Evolutionary conservation across 2,329 filamentous ascomycete species (phyloP).

Genomic region (Teratosphaeria gauchensis): DNA sequence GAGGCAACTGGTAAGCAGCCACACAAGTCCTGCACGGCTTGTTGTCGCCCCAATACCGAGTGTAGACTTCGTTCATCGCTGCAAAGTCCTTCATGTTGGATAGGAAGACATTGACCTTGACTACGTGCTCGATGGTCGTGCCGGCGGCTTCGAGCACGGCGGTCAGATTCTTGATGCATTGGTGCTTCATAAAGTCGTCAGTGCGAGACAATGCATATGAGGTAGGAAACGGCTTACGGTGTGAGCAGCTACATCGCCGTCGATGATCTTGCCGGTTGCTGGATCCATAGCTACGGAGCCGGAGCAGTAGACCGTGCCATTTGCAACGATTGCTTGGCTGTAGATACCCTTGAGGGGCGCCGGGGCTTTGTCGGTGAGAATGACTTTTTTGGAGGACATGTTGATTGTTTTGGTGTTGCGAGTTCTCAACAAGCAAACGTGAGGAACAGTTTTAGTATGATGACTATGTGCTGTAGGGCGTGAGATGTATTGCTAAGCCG

Average conservation of each 20-base stretch:
- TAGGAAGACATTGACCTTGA: conserved; percentile 52
- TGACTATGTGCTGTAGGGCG: background rate
- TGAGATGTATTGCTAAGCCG: background rate
- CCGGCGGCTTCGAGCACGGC: conserved; percentile 53
- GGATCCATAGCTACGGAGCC: conserved; percentile 52
- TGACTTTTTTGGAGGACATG: conserved; percentile 11
- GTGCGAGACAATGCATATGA: background rate
- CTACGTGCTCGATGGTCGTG: conserved; percentile 48
- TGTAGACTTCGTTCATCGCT: conserved; percentile 47
- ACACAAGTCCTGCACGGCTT: conserved; percentile 34
- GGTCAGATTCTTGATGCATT: conserved; percentile 50
- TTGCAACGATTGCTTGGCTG: conserved; percentile 31
- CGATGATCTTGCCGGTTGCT: conserved; percentile 31
- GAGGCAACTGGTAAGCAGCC: conserved; percentile 41
- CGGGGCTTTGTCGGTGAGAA: conserved; percentile 21
- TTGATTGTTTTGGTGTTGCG: background rate
- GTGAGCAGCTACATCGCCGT: conserved; percentile 9
- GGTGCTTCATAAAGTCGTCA: conserved; percentile 28
- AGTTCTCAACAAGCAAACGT: no score
- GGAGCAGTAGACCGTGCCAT: conserved; percentile 63
- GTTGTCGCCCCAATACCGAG: conserved; percentile 22
- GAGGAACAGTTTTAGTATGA: background rate
- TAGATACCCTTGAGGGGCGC: conserved; percentile 18
- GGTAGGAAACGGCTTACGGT: conserved; percentile 6
- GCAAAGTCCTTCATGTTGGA: conserved; percentile 57